Evolutionary conservation across 805 yeast species (phyloP), one percentile per base, ranked within the genome.

Genomic region (Clavispora santaluciae): DNA sequence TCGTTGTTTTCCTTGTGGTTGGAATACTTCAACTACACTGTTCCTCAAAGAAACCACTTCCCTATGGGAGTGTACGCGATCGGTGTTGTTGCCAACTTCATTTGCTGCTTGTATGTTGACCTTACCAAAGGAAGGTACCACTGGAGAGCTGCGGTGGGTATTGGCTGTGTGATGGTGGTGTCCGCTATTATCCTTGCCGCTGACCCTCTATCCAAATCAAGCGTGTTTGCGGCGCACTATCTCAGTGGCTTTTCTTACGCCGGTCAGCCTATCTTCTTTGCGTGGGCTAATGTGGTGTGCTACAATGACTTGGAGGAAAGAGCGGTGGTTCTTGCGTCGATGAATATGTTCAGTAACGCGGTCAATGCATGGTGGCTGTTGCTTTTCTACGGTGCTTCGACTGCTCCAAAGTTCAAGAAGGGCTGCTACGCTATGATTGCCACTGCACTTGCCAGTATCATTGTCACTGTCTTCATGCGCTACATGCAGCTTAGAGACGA

Each of bases 321-420:
- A 52, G 83, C 86, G 0, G 64, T 81, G 35, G 81, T 79, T 1
- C 61, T 81, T 36, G 86, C 82, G 0, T 76, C 81, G 0, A 78
- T 79, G 83, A 78, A 78, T 56, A 77, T 78, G 81, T 76, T 77
- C 56, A 72, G 79, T 22, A 73, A 76, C 50, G 79, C 81, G 2
- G 78, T 78, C 7, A 79, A 78, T 54, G 81, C 83, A 2, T 79
- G 83, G 83, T 78, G 83, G 81, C 67, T 78, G 1, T 44, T 79
- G 13, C 36, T 79, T 3, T 76, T 79, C 50, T 79, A 66, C 48
- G 58, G 70, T 20, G 81, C 83, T 1, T 59, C 69, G 5, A 66
- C 70, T 31, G 81, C 69, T 1, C 83, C 83, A 1, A 57, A 62
- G 35, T 78, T 73, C 45, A 61, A 57, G 38, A 71, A 69, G 35